These are phyloP conservation scores for Diaporthe sp. DNA, from an alignment of 2,329 filamentous ascomycete genomes.

Conservation along the genomic window DNA sequence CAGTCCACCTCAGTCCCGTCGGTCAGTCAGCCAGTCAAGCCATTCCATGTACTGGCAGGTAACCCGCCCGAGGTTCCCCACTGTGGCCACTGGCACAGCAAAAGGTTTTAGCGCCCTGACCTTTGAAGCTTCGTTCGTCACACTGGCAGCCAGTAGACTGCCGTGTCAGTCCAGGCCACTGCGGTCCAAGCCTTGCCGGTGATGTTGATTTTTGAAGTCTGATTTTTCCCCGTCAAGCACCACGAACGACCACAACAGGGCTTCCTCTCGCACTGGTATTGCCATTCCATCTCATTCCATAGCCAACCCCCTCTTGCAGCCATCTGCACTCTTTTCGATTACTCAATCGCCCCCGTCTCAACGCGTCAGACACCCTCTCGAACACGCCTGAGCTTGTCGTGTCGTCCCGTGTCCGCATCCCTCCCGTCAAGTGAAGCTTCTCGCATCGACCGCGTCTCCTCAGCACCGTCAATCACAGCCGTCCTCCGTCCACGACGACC, in stretches of 20 bases:
- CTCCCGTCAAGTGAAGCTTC: slow-evolving; percentile 15
- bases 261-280: slow-evolving; percentile 31
- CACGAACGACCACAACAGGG: slow-evolving; percentile 23
- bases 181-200: slow-evolving; percentile 26
- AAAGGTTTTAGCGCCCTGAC: slow-evolving; percentile 36
- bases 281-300: slow-evolving; percentile 21
- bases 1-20: background rate
- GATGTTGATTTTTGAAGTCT: slow-evolving; percentile 32
- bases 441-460: slow-evolving; percentile 10
- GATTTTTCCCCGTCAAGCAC: slow-evolving; percentile 37
- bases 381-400: slow-evolving; percentile 30
- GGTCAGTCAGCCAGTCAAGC: background rate
- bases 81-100: slow-evolving; percentile 27
- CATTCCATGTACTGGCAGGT: background rate
- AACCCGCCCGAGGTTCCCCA: slow-evolving; percentile 4
- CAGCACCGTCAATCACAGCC: background rate
- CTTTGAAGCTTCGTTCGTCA: slow-evolving; percentile 34
- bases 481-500: background rate
- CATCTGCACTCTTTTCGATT: slow-evolving; percentile 18
- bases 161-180: slow-evolving; percentile 1
- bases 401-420: slow-evolving; percentile 20
- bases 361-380: slow-evolving; percentile 8
- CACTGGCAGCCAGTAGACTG: slow-evolving; percentile 20
- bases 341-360: slow-evolving; percentile 25
- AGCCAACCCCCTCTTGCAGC: slow-evolving; percentile 19